phyloP scores from a whole-genome alignment of 306 rosid genomes.

The Cotoneaster glaucophyllus region DNA sequence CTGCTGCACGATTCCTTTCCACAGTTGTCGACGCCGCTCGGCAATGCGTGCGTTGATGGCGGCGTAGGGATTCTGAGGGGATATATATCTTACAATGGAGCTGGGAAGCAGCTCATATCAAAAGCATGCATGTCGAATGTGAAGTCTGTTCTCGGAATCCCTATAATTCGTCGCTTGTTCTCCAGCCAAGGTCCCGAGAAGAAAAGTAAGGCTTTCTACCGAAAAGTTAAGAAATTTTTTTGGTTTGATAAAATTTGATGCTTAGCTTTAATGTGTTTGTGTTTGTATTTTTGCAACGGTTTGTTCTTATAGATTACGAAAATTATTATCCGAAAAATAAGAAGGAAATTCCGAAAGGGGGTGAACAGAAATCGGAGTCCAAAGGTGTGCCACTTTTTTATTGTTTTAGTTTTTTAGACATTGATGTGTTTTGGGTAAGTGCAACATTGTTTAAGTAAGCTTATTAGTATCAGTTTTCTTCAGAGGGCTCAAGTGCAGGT shows the following conservation, averaged over 20 bases:
- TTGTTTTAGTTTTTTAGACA: not conserved
- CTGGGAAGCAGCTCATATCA: constrained; percentile 21
- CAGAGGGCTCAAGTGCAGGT: constrained; percentile 61
- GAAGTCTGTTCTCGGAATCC: constrained; percentile 15
- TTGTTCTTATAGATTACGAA: constrained; percentile 18
- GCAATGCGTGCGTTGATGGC: constrained; percentile 7
- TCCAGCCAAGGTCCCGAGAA: constrained; percentile 18
- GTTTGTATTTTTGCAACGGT: not conserved
- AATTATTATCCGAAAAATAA: constrained; percentile 31
- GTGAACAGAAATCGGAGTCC: constrained; percentile 22
- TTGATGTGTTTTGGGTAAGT: not conserved
- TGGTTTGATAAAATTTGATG: not conserved
- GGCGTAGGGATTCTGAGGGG: constrained; percentile 16
- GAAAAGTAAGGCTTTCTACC: constrained; percentile 4
- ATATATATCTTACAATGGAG: constrained; percentile 11
- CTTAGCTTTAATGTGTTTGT: not conserved
- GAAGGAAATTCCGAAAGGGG: constrained; percentile 23
- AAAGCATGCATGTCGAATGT: constrained; percentile 9
- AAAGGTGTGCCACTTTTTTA: constrained; percentile 19
- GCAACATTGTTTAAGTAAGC: not conserved
- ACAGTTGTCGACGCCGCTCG: constrained; percentile 1
- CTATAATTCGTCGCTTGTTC: constrained; percentile 21
- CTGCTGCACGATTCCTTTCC: not conserved
- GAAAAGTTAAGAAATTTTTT: not conserved
- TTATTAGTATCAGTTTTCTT: not conserved